Evolutionary conservation across 129 eudicot species (phyloP), one percentile per base, ranked within the genome.

Genomic region (Ambrosia artemisiifolia): DNA sequence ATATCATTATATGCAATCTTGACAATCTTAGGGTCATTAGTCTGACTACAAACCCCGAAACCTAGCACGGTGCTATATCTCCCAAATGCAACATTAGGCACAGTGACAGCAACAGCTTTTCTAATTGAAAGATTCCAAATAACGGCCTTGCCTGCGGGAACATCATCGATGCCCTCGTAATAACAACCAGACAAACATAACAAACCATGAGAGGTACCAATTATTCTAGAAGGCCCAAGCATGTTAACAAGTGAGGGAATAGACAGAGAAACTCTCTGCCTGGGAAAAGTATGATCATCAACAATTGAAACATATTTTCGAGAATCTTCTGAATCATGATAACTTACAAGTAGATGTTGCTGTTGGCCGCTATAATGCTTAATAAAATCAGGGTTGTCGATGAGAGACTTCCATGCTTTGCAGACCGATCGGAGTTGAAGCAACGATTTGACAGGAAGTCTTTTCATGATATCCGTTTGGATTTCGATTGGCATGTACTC

Each of bases 91-190:
- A 4, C n/a, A 17, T 18, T 0, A 70, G 64, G 63, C 7, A 70
- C 3, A 53, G 0, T 6, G 17, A 70, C 9, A 35, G 17, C 36
- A 11, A 54, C 34, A 13, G 51, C 40, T 20, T 70, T 70, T 53
- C 65, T 19, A 34, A 70, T 18, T 0, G 65, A 54, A 69, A 32
- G 36, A 36, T 70, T 70, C 74, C 74, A 54, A 34, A 70, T 24
- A 70, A 53, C 51, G 36, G 36, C 64, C 16, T 4, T 34, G 38
- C 36, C 36, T 2, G 36, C 2, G 36, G 4, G 2, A 4, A 4
- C 6, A 36, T 7, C 42, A 3, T 3, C 42, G 1, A 6, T 0
- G 42, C 42, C 42, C 4, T 34, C 36, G 2, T 36, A 5, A 3
- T 36, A 36, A 48, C 11, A 12, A n/a, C 16, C 54, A n/a, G 1